These are phyloP conservation scores for Lithohypha guttulata DNA, from an alignment of 2,329 filamentous ascomycete species.

Conservation along the genomic window DNA sequence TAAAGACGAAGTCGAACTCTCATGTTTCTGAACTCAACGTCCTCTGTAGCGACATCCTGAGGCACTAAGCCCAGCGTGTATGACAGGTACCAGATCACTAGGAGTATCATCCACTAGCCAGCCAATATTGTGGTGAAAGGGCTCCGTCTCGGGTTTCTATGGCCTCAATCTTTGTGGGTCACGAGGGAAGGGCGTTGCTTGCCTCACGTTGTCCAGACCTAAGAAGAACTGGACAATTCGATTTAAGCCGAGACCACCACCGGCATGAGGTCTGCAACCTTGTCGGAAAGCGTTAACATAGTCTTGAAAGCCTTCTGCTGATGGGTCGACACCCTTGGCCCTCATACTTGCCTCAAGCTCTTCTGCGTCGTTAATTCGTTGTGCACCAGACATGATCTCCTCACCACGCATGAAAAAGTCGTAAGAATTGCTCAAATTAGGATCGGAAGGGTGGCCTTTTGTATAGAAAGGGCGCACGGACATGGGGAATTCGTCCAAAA, in stretches of 20 bases:
- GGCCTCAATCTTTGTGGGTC: conserved; percentile 48
- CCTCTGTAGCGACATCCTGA: too few species aligned
- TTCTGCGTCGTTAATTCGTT: conserved; percentile 53
- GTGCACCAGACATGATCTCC: conserved; percentile 57
- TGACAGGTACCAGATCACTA: too few species aligned
- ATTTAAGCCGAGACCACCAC: conserved; percentile 56
- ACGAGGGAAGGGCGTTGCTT: conserved; percentile 53
- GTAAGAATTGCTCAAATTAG: conserved; percentile 56
- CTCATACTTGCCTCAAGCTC: conserved; percentile 49
- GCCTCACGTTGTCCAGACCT: conserved; percentile 51
- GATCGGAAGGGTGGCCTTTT: conserved; percentile 60
- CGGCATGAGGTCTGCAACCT: conserved; percentile 54
- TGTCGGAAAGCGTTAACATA: conserved; percentile 55
- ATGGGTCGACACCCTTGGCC: conserved; percentile 49
- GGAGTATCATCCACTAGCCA: too few species aligned
- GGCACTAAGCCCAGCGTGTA: too few species aligned
- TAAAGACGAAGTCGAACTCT: too few species aligned
- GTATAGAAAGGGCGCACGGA: conserved; percentile 85
- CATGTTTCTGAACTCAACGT: too few species aligned
- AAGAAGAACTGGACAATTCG: conserved; percentile 58
- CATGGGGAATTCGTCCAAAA: conserved; percentile 92
- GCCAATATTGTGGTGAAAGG: too few species aligned
- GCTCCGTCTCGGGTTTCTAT: too few species aligned
- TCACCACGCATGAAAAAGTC: conserved; percentile 63
- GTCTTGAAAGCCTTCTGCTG: conserved; percentile 49